Conservation (phyloP, 108 stramenopile species). For the Seminavis robusta region DNA sequence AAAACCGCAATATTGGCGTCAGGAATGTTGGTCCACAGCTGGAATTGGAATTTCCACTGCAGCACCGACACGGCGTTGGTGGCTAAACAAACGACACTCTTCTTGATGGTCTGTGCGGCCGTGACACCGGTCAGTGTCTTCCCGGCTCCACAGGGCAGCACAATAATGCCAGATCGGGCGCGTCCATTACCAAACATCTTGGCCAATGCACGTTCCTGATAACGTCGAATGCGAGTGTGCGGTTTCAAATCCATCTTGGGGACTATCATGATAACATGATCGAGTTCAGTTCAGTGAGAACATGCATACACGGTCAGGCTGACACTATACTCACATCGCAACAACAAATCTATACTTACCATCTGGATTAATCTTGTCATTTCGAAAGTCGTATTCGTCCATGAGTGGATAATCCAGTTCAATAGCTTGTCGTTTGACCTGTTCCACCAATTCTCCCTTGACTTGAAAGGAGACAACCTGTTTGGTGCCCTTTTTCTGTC, state of each 20-base stretch:
- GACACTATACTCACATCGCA: no score
- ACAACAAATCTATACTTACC: no score
- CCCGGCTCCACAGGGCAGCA: conserved; percentile 99
- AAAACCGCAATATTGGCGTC: conserved; percentile 89
- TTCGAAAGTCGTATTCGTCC: conserved; percentile 98
- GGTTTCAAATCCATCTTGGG: conserved; percentile 90
- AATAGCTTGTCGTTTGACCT: conserved; percentile 89
- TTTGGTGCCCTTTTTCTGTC: conserved; percentile 28
- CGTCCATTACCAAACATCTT: conserved; percentile 99
- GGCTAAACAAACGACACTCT: conserved; percentile 89
- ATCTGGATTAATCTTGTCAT: conserved; percentile 80
- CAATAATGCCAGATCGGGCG: conserved; percentile 97
- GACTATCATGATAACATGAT: no score
- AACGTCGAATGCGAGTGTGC: conserved; percentile 92
- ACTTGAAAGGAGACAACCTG: conserved; percentile 76
- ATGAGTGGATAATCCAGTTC: conserved; percentile 87
- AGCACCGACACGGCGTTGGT: conserved; percentile 95
- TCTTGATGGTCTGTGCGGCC: conserved; percentile 97
- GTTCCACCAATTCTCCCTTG: conserved; percentile 67
- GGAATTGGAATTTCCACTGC: conserved; percentile 98
- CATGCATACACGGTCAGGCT: no score
- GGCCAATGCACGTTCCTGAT: conserved; percentile 91
- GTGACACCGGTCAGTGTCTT: conserved; percentile 98
- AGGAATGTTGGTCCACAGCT: conserved; percentile 87
- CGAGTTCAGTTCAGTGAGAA: no score